A percentile compares a stretch with the other conserved stretches of the same genome.
Evolutionary conservation across 148 eudicot species (phyloP).

Genomic region (Camellia sinensis): DNA sequence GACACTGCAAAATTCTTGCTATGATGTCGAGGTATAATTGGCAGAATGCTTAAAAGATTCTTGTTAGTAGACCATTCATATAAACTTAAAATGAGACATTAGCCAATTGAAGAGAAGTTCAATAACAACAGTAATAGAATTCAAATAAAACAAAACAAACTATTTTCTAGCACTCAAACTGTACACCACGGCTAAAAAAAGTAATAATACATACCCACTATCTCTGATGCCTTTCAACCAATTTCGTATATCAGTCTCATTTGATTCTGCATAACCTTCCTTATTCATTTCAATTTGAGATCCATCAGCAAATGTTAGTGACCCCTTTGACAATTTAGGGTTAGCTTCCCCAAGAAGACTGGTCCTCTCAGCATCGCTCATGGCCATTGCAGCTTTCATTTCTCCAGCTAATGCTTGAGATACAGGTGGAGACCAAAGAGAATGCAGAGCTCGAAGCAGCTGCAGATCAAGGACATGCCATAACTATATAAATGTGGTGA

Average conservation of each 20-base stretch:
- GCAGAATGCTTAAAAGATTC: background rate
- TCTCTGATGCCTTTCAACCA: conserved; percentile 96
- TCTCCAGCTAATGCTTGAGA: conserved; percentile 78
- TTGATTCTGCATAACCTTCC: conserved; percentile 69
- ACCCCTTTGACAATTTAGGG: conserved; percentile 59
- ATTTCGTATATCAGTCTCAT: conserved; percentile 78
- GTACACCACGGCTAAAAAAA: background rate
- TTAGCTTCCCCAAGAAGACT: conserved; percentile 85
- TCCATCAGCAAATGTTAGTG: conserved; percentile 65
- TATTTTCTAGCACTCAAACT: conserved; percentile 5
- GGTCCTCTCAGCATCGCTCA: conserved; percentile 75
- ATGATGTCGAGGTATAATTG: background rate
- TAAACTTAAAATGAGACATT: background rate
- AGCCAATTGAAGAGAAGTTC: conserved; percentile 1
- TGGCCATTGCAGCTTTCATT: conserved; percentile 80
- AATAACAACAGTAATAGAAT: background rate
- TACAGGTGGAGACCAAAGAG: conserved; percentile 90
- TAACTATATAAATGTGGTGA: background rate
- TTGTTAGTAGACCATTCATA: background rate
- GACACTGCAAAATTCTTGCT: background rate
- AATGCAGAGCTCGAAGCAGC: conserved; percentile 94
- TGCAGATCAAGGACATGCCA: conserved; percentile 31
- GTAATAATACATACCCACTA: conserved; percentile 72
- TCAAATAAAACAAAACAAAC: background rate
- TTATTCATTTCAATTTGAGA: conserved; percentile 58